These are phyloP conservation scores for Colletotrichum sp. DNA, from an alignment of 2,329 filamentous ascomycete species.

Conservation along the genomic window DNA sequence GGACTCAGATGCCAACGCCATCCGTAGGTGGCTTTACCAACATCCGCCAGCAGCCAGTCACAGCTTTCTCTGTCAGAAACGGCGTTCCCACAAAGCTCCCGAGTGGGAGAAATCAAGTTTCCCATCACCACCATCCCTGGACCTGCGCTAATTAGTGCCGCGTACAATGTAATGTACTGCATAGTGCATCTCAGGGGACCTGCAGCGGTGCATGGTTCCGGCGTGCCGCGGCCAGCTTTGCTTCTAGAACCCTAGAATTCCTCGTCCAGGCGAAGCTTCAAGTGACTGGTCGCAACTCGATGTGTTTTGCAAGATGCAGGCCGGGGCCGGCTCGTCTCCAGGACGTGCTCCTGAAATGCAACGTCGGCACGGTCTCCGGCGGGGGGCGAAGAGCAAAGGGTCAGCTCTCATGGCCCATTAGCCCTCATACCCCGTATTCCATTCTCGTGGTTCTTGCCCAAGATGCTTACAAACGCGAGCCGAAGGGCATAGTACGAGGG, in stretches of 20 bases:
- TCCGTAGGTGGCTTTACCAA: neutral
- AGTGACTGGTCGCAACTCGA: neutral
- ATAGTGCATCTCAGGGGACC: neutral
- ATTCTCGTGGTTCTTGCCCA: neutral
- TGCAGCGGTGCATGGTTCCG: neutral
- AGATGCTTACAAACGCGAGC: neutral
- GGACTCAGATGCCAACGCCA: neutral
- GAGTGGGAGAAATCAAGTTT: neutral
- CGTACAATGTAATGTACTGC: neutral
- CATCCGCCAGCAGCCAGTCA: neutral
- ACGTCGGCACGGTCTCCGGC: neutral
- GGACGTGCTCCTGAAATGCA: constrained; percentile 9
- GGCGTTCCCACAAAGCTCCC: neutral
- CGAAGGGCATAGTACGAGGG: neutral
- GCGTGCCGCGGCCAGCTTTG: neutral
- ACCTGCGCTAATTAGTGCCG: constrained; percentile 13
- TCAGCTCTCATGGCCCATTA: neutral
- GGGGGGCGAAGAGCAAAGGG: neutral
- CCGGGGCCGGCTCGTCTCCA: neutral
- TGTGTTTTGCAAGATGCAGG: neutral
- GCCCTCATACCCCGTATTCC: neutral
- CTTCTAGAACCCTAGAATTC: neutral
- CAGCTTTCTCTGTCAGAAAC: neutral
- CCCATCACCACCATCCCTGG: neutral
- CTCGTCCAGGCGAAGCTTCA: too few species aligned